Evolutionary conservation across 2,329 filamentous ascomycete species (phyloP).

Genomic region (Fusarium torreyae): DNA sequence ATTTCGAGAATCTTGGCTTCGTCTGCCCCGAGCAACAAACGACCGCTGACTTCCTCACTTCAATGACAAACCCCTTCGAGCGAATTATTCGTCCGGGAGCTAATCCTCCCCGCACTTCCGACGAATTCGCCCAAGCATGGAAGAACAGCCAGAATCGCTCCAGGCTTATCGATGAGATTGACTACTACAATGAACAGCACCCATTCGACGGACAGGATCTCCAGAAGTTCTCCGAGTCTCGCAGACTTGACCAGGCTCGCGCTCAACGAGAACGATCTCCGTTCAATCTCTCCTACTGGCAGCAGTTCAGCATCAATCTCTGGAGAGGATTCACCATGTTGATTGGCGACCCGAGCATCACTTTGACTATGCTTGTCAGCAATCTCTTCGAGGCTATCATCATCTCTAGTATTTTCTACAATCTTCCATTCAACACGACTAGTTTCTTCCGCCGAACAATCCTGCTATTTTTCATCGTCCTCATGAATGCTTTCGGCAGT

Average conservation of each 20-base stretch:
- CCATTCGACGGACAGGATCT: constrained; percentile 46
- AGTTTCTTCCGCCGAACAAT: constrained; percentile 29
- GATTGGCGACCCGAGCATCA: constrained; percentile 29
- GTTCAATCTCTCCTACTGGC: constrained; percentile 34
- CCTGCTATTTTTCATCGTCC: constrained; percentile 39
- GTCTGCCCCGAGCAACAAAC: constrained; percentile 68
- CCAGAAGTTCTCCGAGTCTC: constrained; percentile 37
- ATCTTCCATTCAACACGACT: constrained; percentile 16
- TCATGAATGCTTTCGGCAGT: constrained; percentile 42
- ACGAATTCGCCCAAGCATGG: constrained; percentile 56
- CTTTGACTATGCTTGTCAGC: constrained; percentile 38
- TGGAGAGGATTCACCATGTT: constrained; percentile 33
- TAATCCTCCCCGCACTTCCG: constrained; percentile 53
- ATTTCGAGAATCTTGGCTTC: constrained; percentile 65
- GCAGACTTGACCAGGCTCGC: constrained; percentile 37
- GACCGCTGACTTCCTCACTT: constrained; percentile 78
- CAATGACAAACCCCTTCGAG: constrained; percentile 59
- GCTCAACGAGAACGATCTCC: constrained; percentile 32
- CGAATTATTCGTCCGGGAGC: constrained; percentile 52
- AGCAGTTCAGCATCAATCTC: constrained; percentile 28
- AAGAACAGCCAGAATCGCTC: constrained; percentile 44
- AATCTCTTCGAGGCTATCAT: constrained; percentile 40
- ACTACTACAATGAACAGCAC: constrained; percentile 47
- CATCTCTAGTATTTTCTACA: constrained; percentile 41
- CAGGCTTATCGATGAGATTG: constrained; percentile 50